Base-by-base conservation (phyloP, 257 asterid genomes). In the Lycium barbarum region DNA sequence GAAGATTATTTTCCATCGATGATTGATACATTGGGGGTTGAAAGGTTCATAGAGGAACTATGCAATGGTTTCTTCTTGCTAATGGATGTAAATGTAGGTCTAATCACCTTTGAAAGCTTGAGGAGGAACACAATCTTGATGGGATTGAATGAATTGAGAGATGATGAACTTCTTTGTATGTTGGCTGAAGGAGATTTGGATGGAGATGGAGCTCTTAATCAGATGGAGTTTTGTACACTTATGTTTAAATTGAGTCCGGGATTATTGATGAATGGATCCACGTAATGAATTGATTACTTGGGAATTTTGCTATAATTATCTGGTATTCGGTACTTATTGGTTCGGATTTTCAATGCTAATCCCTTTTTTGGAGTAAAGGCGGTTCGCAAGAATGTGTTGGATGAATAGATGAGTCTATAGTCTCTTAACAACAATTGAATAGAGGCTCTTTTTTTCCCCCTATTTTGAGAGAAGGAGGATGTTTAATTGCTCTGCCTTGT, bases 151-250 rank as follows among this genome's bases (percentile, higher is more conserved):
- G 88, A 88, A 45, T 79, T 88, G 15, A 58, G 73, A 63, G 91
- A 88, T 36, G 91, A 88, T 3, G 89, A 88, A 13, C 86, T 88
- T 4, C 18, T 87, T 1, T 84, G 86, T 86, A 88, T 88, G 91
- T 65, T 88, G 72, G 85, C 87, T 0, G 91, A 88, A 80, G 91
- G 89, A 0, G 91, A 88, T 53, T 73, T 87, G 84, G 91, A 88
- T 80, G 91, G 91, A 36, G 91, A 88, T 55, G 91, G 91, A 15
- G 91, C 91, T 63, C 65, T 88, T 54, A 88, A 88, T 62, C 91
- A 88, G 36, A 85, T 83, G 89, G 91, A 88, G 88, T 88, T 88
- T 74, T 87, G 88, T 45, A 73, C 83, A 35, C 88, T 88, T 86
- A 88, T 88, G 91, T 87, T 85, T 68, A 87, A 88, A 66, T 67